A percentile compares a stretch with the other conserved stretches of the same genome.
phyloP scores from a whole-genome alignment of 805 yeast species.

The Kodamaea laetipori region DNA sequence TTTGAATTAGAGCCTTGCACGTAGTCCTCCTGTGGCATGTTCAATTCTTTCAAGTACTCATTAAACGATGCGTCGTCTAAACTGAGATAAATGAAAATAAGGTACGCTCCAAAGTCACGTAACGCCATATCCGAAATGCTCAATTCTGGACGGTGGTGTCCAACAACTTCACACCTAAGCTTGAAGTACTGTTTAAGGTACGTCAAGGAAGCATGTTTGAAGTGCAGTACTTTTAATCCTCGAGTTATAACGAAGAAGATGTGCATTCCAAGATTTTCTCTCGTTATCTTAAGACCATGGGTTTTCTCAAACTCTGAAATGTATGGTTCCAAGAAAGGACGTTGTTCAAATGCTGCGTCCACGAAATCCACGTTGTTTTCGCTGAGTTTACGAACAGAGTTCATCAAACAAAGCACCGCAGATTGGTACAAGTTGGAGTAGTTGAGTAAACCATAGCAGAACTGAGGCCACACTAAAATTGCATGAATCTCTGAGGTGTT shows the following conservation, averaged over 20 bases:
- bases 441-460: constrained; percentile 34
- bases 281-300: constrained; percentile 41
- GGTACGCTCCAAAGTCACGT: constrained; percentile 21
- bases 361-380: constrained; percentile 25
- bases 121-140: not conserved
- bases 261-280: constrained; percentile 53
- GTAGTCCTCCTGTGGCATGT: constrained; percentile 18
- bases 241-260: constrained; percentile 50
- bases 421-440: constrained; percentile 36
- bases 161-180: constrained; percentile 3
- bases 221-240: constrained; percentile 61
- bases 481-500: constrained; percentile 48
- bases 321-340: constrained; percentile 43
- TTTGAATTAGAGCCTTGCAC: constrained; percentile 18
- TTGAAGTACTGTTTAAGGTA: constrained; percentile 47
- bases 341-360: constrained; percentile 32
- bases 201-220: constrained; percentile 50
- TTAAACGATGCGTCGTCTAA: constrained; percentile 28
- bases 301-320: constrained; percentile 46
- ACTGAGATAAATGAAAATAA: constrained; percentile 37
- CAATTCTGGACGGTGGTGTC: not conserved
- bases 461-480: constrained; percentile 50
- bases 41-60: constrained; percentile 25
- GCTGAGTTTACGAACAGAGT: constrained; percentile 27
- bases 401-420: constrained; percentile 32